These are phyloP conservation scores for Draba incana DNA, from an alignment of 345 rosid genomes.

Conservation along the genomic window DNA sequence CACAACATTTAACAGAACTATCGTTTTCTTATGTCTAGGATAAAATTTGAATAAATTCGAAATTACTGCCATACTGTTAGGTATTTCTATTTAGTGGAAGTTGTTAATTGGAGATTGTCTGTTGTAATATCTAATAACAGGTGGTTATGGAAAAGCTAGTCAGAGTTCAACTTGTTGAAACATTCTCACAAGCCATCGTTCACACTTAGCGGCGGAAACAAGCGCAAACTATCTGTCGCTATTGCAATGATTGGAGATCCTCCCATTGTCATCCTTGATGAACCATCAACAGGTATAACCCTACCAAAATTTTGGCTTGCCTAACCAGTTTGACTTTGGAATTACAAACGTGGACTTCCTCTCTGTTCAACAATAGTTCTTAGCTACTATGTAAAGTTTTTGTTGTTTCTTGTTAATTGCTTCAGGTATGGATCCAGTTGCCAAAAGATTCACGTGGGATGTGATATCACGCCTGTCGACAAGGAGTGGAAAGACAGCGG, in stretches of 20 bases:
- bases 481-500: conserved; percentile 94
- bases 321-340: conserved; percentile 19
- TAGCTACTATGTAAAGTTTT: conserved; percentile 20
- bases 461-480: conserved; percentile 93
- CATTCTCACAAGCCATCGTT: conserved; percentile 89
- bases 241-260: conserved; percentile 99
- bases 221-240: conserved; percentile 95
- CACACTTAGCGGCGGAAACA: conserved; percentile 92
- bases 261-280: conserved; percentile 94
- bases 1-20: conserved; percentile 13
- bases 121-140: conserved; percentile 45
- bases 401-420: conserved; percentile 22
- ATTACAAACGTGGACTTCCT: conserved; percentile 20
- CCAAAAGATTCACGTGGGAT: conserved; percentile 98
- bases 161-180: conserved; percentile 91
- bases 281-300: conserved; percentile 86
- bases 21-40: conserved; percentile 8
- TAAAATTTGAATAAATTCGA: conserved; percentile 15
- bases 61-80: conserved; percentile 18
- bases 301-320: conserved; percentile 17
- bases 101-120: conserved; percentile 14
- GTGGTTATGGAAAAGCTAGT: conserved; percentile 82
- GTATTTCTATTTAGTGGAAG: conserved; percentile 12
- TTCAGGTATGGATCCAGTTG: conserved; percentile 97
- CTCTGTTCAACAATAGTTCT: conserved; percentile 1